A percentile compares a stretch with the other conserved stretches of the same genome.
Conservation (phyloP, 1,284 basidiomycete genomes). For the Butyriboletus pseudospeciosus region DNA sequence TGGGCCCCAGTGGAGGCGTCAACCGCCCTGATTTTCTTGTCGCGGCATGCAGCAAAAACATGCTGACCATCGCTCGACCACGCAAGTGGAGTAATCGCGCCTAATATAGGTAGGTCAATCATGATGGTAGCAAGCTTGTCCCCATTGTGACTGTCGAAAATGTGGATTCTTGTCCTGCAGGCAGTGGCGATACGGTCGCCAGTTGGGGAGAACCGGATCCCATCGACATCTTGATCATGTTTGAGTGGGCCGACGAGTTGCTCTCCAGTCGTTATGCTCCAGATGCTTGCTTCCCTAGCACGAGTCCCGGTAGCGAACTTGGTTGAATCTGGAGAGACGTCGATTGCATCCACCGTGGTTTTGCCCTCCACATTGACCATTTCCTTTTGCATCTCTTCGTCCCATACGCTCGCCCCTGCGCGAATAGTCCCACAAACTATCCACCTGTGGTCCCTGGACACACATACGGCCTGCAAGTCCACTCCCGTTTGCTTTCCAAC, state of each 20-base stretch:
- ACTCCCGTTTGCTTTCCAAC: background rate
- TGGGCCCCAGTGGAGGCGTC: background rate
- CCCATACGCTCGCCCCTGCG: background rate
- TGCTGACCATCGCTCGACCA: background rate
- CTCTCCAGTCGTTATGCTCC: no score
- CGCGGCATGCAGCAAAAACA: background rate
- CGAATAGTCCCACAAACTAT: background rate
- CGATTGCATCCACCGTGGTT: no score
- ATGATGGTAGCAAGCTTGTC: background rate
- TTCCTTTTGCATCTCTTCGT: background rate
- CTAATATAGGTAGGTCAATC: background rate
- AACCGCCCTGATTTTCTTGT: background rate
- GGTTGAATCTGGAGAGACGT: background rate
- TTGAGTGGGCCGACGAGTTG: background rate
- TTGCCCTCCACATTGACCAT: background rate
- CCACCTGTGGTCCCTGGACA: background rate
- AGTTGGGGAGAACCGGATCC: no score
- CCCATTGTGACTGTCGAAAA: background rate
- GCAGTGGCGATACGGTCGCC: background rate
- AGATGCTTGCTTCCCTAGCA: background rate
- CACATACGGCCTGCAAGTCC: fast-evolving
- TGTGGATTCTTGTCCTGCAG: background rate
- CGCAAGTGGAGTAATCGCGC: background rate
- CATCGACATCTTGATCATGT: no score
- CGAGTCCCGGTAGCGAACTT: background rate